Evolutionary conservation across 1,284 basidiomycete genomes (phyloP), one percentile per base, ranked within the genome.

Genomic region (Phellinidium pouzarii): DNA sequence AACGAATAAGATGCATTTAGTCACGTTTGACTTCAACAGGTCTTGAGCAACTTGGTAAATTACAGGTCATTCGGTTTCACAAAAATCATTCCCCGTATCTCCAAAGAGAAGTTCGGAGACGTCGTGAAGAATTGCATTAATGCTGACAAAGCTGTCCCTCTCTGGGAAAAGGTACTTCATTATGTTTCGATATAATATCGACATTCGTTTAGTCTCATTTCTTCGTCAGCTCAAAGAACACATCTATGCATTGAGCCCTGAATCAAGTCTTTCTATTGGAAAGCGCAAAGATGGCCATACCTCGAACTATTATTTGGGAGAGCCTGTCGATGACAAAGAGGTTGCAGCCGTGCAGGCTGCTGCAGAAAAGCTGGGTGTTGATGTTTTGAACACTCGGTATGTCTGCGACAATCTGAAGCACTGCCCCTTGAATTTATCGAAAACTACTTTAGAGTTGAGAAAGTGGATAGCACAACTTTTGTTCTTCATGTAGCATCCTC

Each of bases 301-400:
- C 46, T 87, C 84, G 26, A 89, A 90, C 64, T 92, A 92, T 66
- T 92, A 92, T 63, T 78, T 84, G 22, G 87, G 87, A 1, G 75
- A 85, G 55, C 65, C 75, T 7, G 80, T 85, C 25, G 74, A 76
- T 14, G 86, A 91, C 58, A 78, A 80, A 0, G 89, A 92, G 62
- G 87, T 91, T 14, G 78, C 79, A 17, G 75, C 76, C 2, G 76
- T 92, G 8, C 90, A 91, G 64, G 71, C 71, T 4, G 80, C 81
- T 1, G 84, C 85, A 1, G 90, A 92, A 67, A 80, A 80, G 56
- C 71, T 84, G 23, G 78, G 75, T 4, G 65, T 92, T 38, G 84
- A 88, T 56, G 76, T 89, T 4, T 65, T 91, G 56, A 91, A 91
- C 65, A 92, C 89, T n/a, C 80, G 90, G 86, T 88, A 59, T 17